Evolutionary conservation across 148 eudicot species (phyloP).

Genomic region (Nepenthes gracilis): DNA sequence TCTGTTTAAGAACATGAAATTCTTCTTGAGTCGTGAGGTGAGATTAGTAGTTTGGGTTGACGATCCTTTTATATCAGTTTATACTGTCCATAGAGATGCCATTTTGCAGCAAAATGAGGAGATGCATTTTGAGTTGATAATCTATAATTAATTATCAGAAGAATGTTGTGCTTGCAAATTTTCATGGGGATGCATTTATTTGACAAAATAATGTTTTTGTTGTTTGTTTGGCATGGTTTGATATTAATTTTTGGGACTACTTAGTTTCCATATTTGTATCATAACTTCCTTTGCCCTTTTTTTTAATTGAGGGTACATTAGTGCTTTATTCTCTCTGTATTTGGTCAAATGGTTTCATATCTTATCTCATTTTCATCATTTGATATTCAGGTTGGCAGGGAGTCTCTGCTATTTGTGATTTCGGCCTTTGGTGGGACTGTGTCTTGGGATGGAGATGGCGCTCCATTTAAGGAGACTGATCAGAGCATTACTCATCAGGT

Average conservation of each 20-base stretch:
- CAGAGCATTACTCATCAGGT: conserved; percentile 76
- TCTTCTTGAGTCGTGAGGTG: conserved; percentile 95
- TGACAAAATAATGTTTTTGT: no score
- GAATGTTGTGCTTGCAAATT: no score
- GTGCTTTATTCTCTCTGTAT: no score
- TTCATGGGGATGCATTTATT: no score
- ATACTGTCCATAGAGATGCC: not conserved
- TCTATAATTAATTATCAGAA: no score
- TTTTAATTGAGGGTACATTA: no score
- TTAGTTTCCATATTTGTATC: no score
- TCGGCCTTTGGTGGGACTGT: conserved; percentile 90
- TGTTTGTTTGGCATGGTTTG: no score
- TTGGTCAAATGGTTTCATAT: not conserved
- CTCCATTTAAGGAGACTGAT: conserved; percentile 74
- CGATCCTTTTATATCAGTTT: not conserved
- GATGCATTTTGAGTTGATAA: no score
- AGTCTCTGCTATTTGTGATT: conserved; percentile 79
- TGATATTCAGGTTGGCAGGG: conserved; percentile 67
- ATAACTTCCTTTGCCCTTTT: no score
- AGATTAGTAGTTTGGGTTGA: conserved; percentile 6
- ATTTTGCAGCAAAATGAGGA: no score
- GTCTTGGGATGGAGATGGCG: conserved; percentile 94
- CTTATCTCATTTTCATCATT: not conserved
- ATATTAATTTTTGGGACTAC: no score
- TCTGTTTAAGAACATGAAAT: conserved; percentile 62